Conservation (phyloP, 2,329 filamentous ascomycete genomes). For the Aspergillus versicolor region DNA sequence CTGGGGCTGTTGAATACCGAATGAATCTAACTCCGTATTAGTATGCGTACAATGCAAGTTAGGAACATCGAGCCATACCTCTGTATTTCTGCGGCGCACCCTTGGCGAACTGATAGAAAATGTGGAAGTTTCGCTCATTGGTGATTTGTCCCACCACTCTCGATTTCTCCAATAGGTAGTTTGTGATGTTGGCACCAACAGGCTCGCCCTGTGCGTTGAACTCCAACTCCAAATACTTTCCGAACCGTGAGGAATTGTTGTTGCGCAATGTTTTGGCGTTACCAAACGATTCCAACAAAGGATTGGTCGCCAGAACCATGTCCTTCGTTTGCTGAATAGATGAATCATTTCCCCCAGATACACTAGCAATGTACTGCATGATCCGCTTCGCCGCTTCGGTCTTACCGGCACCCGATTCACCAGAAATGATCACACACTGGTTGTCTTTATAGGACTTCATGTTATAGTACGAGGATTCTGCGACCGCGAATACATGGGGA, state of each 20-base stretch:
- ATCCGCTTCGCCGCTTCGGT: constrained; percentile 97
- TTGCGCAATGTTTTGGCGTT: constrained; percentile 98
- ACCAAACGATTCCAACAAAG: constrained; percentile 92
- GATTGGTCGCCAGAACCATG: constrained; percentile 98
- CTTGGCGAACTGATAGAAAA: constrained; percentile 99
- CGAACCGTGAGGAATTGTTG: constrained; percentile 98
- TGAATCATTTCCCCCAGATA: constrained; percentile 79
- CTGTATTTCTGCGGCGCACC: constrained; percentile 84
- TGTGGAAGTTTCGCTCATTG: constrained; percentile 98
- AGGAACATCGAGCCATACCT: constrained; percentile 37
- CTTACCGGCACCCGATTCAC: constrained; percentile 96
- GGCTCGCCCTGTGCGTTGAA: constrained; percentile 92
- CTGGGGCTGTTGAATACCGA: constrained; percentile 86
- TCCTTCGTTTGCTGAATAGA: constrained; percentile 97
- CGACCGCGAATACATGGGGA: constrained; percentile 95
- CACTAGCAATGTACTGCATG: constrained; percentile 99
- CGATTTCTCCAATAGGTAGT: constrained; percentile 94
- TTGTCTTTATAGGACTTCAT: constrained; percentile 99
- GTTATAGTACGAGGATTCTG: constrained; percentile 96
- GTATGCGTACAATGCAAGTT: constrained; percentile 3
- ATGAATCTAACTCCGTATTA: constrained; percentile 58
- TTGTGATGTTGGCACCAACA: constrained; percentile 94
- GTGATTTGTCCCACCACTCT: constrained; percentile 91
- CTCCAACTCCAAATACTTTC: constrained; percentile 96
- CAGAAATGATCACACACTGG: constrained; percentile 98